A percentile compares a stretch with the other conserved stretches of the same genome.
These are phyloP conservation scores for Chalara sp. DNA, from an alignment of 2,329 filamentous ascomycete species.

Conservation along the genomic window DNA sequence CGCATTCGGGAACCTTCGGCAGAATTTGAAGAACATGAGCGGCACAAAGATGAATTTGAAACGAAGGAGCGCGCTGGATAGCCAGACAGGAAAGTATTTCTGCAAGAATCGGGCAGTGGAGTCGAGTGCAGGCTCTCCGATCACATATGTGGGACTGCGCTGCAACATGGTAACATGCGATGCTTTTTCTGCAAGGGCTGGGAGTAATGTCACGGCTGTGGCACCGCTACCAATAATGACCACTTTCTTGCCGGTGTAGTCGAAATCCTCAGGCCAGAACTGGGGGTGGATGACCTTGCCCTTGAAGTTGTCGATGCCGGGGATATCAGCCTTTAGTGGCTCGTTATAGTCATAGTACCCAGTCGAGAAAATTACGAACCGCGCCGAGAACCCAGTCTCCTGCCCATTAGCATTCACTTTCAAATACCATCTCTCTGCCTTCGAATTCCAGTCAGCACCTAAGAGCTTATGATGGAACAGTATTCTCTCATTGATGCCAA, in stretches of 20 bases:
- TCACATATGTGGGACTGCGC: slow-evolving; percentile 64
- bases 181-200: slow-evolving; percentile 58
- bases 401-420: slow-evolving; percentile 30
- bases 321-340: slow-evolving; percentile 46
- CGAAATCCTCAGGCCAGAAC: slow-evolving; percentile 63
- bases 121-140: slow-evolving; percentile 32
- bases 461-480: slow-evolving; percentile 42
- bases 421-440: slow-evolving; percentile 47
- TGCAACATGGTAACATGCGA: slow-evolving; percentile 71
- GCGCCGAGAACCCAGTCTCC: slow-evolving; percentile 26
- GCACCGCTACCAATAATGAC: slow-evolving; percentile 46
- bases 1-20: slow-evolving; percentile 43
- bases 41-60: slow-evolving; percentile 43
- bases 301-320: slow-evolving; percentile 52
- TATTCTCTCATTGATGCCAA: slow-evolving; percentile 49
- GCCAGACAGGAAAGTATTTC: slow-evolving; percentile 34
- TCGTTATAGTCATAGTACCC: slow-evolving; percentile 60
- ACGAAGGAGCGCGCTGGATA: slow-evolving; percentile 35
- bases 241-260: slow-evolving; percentile 50
- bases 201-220: slow-evolving; percentile 70
- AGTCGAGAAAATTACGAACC: slow-evolving; percentile 52
- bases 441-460: slow-evolving; percentile 46
- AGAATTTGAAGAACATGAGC: slow-evolving; percentile 41
- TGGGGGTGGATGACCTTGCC: slow-evolving; percentile 61
- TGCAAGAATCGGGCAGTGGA: not conserved